These are phyloP conservation scores for Gloeostereum incarnatum DNA, from an alignment of 768 basidiomycete genomes.

Conservation along the genomic window DNA sequence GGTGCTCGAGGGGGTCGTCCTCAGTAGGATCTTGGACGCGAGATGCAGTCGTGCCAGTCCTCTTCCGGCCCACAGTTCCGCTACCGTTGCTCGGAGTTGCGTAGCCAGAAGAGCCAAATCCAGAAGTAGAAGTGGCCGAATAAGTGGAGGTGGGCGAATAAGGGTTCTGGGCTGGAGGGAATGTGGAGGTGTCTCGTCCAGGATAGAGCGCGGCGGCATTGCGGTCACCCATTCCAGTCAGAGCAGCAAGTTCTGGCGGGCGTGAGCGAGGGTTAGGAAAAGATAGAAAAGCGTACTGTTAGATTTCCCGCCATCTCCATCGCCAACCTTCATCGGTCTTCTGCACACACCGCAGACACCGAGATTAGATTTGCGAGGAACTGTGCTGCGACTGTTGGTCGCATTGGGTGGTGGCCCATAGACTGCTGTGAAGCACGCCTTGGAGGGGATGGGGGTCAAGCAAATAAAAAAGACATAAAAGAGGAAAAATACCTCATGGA, in stretches of 20 bases:
- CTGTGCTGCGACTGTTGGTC: constrained; percentile 37
- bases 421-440: constrained; percentile 96
- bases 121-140: too few relatives aligned
- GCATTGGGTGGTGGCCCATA: constrained; percentile 79
- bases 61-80: too few relatives aligned
- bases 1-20: constrained; percentile 84
- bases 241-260: constrained; percentile 76
- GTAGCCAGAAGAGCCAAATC: too few relatives aligned
- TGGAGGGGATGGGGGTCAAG: constrained; percentile 6
- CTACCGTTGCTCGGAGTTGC: too few relatives aligned
- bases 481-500: constrained; percentile 70
- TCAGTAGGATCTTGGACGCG: constrained; percentile 77
- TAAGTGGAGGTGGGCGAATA: too few relatives aligned
- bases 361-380: constrained; percentile 66
- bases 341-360: constrained; percentile 97
- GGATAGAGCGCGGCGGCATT: constrained; percentile 49
- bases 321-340: constrained; percentile 92
- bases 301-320: constrained; percentile 75
- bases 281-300: constrained; percentile 58
- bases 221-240: constrained; percentile 81
- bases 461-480: constrained; percentile 5
- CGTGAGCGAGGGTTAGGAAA: background rate
- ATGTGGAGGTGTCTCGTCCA: constrained; percentile 54
- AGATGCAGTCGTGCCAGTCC: too few relatives aligned
- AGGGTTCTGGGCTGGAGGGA: constrained; percentile 25